A percentile compares a stretch with the other conserved stretches of the same genome.
Conservation (phyloP, 768 basidiomycete genomes). For the Kwoniella dendrophila region DNA sequence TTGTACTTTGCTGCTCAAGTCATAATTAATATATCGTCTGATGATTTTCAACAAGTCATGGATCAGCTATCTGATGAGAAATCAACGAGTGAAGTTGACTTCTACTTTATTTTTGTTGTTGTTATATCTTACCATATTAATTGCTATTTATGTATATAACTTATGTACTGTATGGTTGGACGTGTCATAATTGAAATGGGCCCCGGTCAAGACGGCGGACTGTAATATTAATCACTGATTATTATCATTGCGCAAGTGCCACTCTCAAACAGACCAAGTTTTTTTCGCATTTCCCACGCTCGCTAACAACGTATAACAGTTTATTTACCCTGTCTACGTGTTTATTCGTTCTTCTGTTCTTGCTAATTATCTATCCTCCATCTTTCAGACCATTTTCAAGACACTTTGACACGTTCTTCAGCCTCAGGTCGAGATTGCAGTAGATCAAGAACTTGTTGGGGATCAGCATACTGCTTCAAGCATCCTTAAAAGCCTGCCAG, state of each 20-base stretch:
- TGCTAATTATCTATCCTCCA: background rate
- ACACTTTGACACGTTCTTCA: background rate
- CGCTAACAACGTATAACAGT: background rate
- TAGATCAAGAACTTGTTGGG: background rate
- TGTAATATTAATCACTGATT: background rate
- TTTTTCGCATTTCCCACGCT: constrained; percentile 5
- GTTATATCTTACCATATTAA: too few relatives aligned
- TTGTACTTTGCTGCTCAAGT: too few relatives aligned
- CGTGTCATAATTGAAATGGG: background rate
- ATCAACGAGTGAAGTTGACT: background rate
- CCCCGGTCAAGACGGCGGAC: background rate
- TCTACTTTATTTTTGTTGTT: background rate
- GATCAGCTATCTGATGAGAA: background rate
- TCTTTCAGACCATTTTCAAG: background rate
- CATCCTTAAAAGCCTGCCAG: background rate
- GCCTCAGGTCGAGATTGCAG: background rate
- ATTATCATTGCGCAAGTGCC: background rate
- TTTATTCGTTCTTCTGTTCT: constrained; percentile 2
- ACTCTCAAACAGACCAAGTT: too few relatives aligned
- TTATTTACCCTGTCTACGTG: constrained; percentile 16
- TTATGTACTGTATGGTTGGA: too few relatives aligned
- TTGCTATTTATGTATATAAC: too few relatives aligned
- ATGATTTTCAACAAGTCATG: too few relatives aligned
- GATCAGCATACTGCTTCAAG: constrained; percentile 3
- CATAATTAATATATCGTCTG: too few relatives aligned